phyloP scores from a whole-genome alignment of 73 alveolate genomes.

The Durusdinium trenchii region DNA sequence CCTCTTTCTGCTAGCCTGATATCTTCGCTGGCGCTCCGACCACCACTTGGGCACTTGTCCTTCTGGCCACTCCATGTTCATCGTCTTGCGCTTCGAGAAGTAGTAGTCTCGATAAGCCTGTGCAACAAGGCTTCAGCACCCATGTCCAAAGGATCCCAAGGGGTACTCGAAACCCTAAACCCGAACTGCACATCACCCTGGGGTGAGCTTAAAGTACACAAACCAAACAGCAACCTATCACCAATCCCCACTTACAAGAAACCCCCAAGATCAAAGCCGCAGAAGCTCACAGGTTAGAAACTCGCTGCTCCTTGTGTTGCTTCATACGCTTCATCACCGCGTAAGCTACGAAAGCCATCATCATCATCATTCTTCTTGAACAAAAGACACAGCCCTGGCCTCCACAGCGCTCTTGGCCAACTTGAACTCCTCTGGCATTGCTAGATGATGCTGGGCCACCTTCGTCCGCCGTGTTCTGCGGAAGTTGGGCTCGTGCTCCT shows the following conservation, averaged over 20 bases:
- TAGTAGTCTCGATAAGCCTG: conserved; percentile 83
- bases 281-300: too few species aligned
- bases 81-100: conserved; percentile 57
- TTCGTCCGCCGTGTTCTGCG: conserved; percentile 29
- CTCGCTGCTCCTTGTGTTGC: too few species aligned
- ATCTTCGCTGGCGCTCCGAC: too few species aligned
- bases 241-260: too few species aligned
- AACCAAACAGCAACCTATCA: too few species aligned
- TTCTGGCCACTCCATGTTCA: conserved; percentile 81
- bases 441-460: conserved; percentile 9
- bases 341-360: too few species aligned
- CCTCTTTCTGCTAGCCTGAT: too few species aligned
- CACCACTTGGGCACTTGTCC: conserved; percentile 50
- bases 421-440: conserved; percentile 85
- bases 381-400: background rate
- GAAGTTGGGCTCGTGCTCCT: conserved; percentile 80
- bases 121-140: background rate
- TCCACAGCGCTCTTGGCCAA: background rate
- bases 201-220: too few species aligned
- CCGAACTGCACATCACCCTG: background rate
- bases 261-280: too few species aligned
- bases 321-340: too few species aligned
- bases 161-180: background rate
- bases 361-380: too few species aligned
- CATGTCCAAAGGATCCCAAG: background rate